Percentiles rank a stretch among this genome's conserved stretches.
Evolutionary conservation across 768 basidiomycete genomes (phyloP).

Genomic region (Xerocomus spinulosus): DNA sequence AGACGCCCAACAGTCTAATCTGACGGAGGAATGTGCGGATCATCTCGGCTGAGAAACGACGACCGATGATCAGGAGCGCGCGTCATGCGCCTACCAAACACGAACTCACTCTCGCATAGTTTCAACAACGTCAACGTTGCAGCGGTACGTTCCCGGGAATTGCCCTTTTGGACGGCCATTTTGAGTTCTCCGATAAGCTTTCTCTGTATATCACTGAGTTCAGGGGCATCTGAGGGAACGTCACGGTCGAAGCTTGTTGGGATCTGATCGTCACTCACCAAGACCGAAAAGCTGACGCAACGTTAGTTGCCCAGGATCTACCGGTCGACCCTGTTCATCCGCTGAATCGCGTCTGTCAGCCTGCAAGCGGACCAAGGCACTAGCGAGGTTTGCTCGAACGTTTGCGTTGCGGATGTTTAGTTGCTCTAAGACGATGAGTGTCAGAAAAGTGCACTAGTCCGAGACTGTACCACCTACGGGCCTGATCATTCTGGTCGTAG

Average conservation of each 20-base stretch:
- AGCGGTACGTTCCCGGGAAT: constrained; percentile 18
- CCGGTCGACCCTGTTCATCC: not conserved
- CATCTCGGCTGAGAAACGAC: not conserved
- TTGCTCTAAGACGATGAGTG: not conserved
- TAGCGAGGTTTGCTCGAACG: constrained; percentile 18
- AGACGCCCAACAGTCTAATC: constrained; percentile 4
- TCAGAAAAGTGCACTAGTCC: not conserved
- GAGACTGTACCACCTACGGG: not conserved
- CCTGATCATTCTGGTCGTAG: not conserved
- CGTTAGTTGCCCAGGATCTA: not conserved
- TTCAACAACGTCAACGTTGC: constrained; percentile 22
- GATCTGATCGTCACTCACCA: constrained; percentile 3
- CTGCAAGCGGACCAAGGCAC: constrained; percentile 10
- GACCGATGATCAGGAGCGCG: too few species aligned
- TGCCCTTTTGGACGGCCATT: not conserved
- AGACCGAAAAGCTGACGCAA: constrained; percentile 17
- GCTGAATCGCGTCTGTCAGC: not conserved
- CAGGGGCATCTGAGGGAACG: constrained; percentile 1
- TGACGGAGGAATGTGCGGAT: constrained; percentile 11
- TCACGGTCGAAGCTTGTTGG: not conserved
- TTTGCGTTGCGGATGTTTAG: constrained; percentile 3
- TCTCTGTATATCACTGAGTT: constrained; percentile 1
- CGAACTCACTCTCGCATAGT: constrained; percentile 16
- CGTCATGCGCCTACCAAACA: not conserved
- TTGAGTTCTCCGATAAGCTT: constrained; percentile 13